These are phyloP conservation scores for Botrytis aclada DNA, from an alignment of 2,329 filamentous ascomycete species.

Conservation along the genomic window DNA sequence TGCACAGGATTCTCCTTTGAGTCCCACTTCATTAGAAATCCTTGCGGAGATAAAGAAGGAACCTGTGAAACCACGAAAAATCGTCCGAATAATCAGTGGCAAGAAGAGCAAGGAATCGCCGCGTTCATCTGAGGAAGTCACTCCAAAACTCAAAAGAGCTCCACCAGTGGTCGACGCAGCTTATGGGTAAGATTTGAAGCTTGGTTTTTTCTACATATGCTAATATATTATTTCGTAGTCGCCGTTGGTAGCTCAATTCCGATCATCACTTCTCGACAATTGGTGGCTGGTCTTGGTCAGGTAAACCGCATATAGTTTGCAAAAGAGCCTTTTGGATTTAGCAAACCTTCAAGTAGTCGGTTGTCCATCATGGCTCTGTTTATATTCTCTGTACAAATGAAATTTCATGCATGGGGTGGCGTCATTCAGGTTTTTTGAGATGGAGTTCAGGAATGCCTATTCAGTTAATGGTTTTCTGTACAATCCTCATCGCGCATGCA, in stretches of 20 bases:
- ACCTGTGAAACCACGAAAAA: conserved; percentile 22
- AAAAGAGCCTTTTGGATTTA: conserved; percentile 23
- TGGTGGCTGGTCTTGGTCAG: conserved; percentile 9
- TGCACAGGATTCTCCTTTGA: conserved; percentile 23
- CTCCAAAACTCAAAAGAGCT: conserved; percentile 36
- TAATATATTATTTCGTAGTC: conserved; percentile 29
- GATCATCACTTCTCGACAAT: background rate
- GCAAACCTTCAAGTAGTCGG: conserved; percentile 34
- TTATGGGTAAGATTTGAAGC: conserved; percentile 36
- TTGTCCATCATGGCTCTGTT: conserved; percentile 24
- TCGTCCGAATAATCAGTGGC: conserved; percentile 21
- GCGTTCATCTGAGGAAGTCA: conserved; percentile 37
- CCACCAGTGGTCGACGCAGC: conserved; percentile 42
- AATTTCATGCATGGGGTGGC: conserved; percentile 19
- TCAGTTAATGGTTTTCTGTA: conserved; percentile 23
- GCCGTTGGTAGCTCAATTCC: conserved; percentile 40
- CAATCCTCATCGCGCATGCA: conserved; percentile 19
- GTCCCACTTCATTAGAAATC: conserved; percentile 34
- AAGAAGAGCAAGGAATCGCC: conserved; percentile 29
- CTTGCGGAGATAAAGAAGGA: conserved; percentile 30
- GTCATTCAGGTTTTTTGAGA: conserved; percentile 11
- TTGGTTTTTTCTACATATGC: conserved; percentile 23
- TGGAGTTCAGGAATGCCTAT: conserved; percentile 17
- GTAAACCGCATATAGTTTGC: conserved; percentile 31
- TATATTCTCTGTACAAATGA: conserved; percentile 23